Evolutionary conservation across 2,329 filamentous ascomycete genomes (phyloP).

Genomic region (Botrytis deweyae): DNA sequence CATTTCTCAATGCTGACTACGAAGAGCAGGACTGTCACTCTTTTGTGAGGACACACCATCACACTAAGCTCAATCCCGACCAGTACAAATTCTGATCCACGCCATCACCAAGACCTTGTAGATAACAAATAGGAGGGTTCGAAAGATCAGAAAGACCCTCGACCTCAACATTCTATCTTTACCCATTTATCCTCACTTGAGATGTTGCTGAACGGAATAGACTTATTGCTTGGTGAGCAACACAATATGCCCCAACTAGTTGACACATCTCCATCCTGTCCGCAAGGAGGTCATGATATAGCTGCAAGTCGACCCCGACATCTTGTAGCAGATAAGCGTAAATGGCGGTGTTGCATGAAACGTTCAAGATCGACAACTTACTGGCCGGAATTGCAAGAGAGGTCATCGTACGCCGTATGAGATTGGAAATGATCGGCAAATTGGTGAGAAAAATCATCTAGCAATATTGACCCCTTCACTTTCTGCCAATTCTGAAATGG

Average conservation of each 20-base stretch:
- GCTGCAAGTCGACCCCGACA: background rate
- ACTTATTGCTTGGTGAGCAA: background rate
- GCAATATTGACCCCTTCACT: background rate
- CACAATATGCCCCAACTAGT: background rate
- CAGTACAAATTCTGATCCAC: background rate
- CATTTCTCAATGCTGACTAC: background rate
- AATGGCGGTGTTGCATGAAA: background rate
- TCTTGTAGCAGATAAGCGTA: background rate
- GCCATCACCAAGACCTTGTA: background rate
- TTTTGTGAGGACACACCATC: background rate
- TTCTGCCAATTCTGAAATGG: background rate
- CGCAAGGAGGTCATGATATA: background rate
- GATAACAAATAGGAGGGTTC: accelerated
- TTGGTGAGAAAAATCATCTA: background rate
- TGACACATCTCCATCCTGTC: background rate
- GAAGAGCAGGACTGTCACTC: background rate
- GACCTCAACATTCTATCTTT: background rate
- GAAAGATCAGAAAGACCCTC: background rate
- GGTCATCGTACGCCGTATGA: background rate
- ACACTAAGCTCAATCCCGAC: background rate
- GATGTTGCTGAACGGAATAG: background rate
- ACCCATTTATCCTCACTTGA: background rate
- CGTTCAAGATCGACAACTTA: background rate
- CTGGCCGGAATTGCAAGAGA: background rate
- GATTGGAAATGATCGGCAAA: background rate